Base-by-base conservation (phyloP, 257 asterid species). In the Solanum stenotomum region DNA sequence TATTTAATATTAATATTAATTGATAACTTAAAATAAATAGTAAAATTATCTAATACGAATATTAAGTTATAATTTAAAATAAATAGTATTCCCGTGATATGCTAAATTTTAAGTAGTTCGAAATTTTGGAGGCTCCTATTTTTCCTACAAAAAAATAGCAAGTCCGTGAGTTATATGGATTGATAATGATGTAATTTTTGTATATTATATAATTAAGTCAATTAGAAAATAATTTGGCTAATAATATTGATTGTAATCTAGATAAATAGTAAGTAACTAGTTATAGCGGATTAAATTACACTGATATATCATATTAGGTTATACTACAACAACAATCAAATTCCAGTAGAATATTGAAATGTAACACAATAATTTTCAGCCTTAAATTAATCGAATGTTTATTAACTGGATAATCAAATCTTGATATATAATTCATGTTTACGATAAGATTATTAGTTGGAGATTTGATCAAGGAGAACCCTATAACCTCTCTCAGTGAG, bases 401-500 rank as follows among this genome's bases (percentile, higher is more conserved):
- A 81, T 27, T 16, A 81, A 18, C 38, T 81, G 16, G 18, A 46
- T 27, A 46, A 16, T 22, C 35, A 20, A 81, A 46, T 2, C 70
- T 81, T 81, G 31, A n/a, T 40, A 27, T 10, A 27, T 40, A 42
- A 42, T 38, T 40, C 1, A 40, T 14, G n/a, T 40, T 40, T 77
- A 46, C n/a, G 1, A 81, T 68, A 87, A 87, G 16, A 12, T 67
- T 59, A 86, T 25, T 42, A 59, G 0, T 76, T 34, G 77, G 88
- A 22, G 52, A 89, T 77, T 52, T 87, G 76, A 59, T 78, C 75
- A 35, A 85, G 42, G 2, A 92, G 88, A n/a, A 89, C 37, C 40
- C 52, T 90, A 87, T 89, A 92, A 22, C 89, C 93, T 87, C 18
- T 87, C 83, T 89, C 92, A 2, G 94, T 90, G n/a, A 91, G 94